Percentiles rank a stretch among this genome's conserved stretches.
Evolutionary conservation across 176 grass and related monocot species (phyloP).

Genomic region (Avena eriantha): DNA sequence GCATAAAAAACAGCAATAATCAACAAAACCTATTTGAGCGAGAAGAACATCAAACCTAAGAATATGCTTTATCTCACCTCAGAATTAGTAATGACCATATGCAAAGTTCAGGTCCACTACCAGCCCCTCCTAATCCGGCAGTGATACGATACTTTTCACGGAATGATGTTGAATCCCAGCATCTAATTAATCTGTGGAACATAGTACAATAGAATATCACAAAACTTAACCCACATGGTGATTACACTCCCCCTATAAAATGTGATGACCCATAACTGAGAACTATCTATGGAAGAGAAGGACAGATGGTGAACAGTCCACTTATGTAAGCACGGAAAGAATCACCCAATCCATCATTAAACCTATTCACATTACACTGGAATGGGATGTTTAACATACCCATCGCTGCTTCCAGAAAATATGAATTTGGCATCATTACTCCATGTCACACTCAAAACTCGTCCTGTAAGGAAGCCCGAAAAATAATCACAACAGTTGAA

Average conservation of each 20-base stretch:
- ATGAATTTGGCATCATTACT: conserved; percentile 73
- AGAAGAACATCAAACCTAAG: background rate
- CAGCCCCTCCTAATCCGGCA: conserved; percentile 78
- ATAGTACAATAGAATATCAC: conserved; percentile 1
- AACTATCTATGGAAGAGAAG: background rate
- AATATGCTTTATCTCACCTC: conserved; percentile 50
- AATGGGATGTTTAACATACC: conserved; percentile 63
- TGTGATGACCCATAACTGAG: background rate
- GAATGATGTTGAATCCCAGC: conserved; percentile 85
- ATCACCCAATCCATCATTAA: background rate
- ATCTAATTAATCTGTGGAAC: conserved; percentile 79
- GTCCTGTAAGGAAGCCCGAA: conserved; percentile 52
- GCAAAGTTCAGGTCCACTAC: conserved; percentile 73
- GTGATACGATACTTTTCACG: conserved; percentile 92
- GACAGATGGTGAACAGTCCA: background rate
- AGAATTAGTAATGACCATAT: conserved; percentile 82
- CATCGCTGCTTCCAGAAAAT: conserved; percentile 92
- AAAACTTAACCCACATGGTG: background rate
- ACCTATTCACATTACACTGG: background rate
- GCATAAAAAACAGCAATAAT: conserved; percentile 48
- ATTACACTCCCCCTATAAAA: background rate
- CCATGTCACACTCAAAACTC: conserved; percentile 89
- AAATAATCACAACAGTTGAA: conserved; percentile 30
- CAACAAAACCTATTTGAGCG: background rate
- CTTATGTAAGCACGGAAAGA: background rate